Evolutionary conservation across 176 grass and related monocot species (phyloP).

Genomic region (Oryza meridionalis): DNA sequence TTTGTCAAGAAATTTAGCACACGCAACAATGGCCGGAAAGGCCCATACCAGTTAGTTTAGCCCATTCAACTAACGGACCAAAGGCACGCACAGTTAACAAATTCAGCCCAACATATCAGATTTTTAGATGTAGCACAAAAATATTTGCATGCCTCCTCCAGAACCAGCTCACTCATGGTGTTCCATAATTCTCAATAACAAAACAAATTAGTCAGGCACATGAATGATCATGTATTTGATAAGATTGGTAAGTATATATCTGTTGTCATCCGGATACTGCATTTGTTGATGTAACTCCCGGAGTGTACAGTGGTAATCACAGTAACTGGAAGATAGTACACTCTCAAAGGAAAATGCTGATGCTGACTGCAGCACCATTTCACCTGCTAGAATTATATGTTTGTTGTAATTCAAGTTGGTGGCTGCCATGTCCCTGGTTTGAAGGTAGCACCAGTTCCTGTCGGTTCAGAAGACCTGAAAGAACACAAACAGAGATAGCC

Average conservation of each 20-base stretch:
- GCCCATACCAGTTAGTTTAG: too few relatives aligned
- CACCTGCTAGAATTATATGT: conserved; percentile 14
- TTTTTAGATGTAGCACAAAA: too few relatives aligned
- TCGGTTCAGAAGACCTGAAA: conserved; percentile 61
- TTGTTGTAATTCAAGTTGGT: conserved; percentile 48
- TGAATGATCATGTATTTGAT: not conserved
- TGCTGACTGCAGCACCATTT: not conserved
- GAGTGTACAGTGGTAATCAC: not conserved
- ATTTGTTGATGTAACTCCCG: not conserved
- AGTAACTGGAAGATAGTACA: not conserved
- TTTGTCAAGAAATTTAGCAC: too few relatives aligned
- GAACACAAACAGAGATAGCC: not conserved
- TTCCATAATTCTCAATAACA: too few relatives aligned
- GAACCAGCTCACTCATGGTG: too few relatives aligned
- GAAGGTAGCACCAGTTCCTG: conserved; percentile 54
- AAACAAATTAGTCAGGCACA: not conserved
- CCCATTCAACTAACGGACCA: too few relatives aligned
- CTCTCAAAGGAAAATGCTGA: not conserved
- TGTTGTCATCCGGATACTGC: too few relatives aligned
- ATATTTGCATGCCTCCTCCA: too few relatives aligned
- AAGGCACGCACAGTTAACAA: too few relatives aligned
- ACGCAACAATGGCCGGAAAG: too few relatives aligned
- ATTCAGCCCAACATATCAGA: too few relatives aligned
- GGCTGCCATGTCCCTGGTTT: conserved; percentile 80
- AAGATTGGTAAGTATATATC: too few relatives aligned